Evolutionary conservation across 2,329 filamentous ascomycete genomes (phyloP), one percentile per base, ranked within the genome.

Genomic region (Neofusicoccum laricinum): DNA sequence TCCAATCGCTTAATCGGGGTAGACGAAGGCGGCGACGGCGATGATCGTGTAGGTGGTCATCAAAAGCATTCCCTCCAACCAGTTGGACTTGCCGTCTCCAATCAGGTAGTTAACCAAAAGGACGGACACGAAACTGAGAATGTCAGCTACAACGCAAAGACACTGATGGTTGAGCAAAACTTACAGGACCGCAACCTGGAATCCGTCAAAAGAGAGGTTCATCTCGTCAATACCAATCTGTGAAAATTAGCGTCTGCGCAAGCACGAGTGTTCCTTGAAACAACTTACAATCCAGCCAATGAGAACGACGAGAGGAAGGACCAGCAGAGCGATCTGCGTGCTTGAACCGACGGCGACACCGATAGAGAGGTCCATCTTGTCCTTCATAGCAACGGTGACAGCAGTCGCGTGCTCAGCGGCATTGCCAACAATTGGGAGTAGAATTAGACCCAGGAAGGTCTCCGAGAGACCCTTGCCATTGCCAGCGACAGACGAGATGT

Each of bases 181-280:
- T 36, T 51, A 51, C 2, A 87, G 75, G 6, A 85, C 75, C 8
- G 81, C 88, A 6, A 96, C 87, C 77, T 96, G 90, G 81, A 97
- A 97, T 0, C 88, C 88, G 72, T 96, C 92, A 74, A 97, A 95
- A 75, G 89, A 89, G 4, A 96, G 84, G 19, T 88, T 91, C 91
- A 90, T 88, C 41, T 82, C 78, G 57, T 85, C 79, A 17, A 85
- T 80, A 61, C 84, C 84, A 61, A 85, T 80, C 61, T 64, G 19
- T 7, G 17, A 1, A 32, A n/a, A 34, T 64, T 25, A 64, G 61
- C 17, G 48, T n/a, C 10, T 3, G n/a, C 10, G 40, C 11, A 25
- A 30, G 40, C 11, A 11, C n/a, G 1, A 36, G 10, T 38, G 4
- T 15, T n/a, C 8, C 12, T 48, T 15, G n/a, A 6, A 17, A 7